Percentiles rank a stretch among this genome's conserved stretches.
These are phyloP conservation scores for Camelina neglecta DNA, from an alignment of 345 rosid species.

Conservation along the genomic window DNA sequence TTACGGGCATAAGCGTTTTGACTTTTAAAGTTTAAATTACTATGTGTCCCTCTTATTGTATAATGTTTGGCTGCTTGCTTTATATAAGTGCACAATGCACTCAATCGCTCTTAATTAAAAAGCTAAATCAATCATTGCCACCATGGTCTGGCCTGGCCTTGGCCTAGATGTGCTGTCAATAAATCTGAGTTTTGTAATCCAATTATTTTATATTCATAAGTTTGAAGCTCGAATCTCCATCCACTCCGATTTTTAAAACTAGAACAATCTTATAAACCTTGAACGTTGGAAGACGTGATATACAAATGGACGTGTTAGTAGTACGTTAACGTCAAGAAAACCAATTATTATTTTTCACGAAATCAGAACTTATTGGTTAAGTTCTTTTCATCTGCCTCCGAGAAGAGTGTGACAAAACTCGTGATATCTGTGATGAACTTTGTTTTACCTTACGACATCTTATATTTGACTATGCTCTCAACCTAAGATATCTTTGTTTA, in stretches of 20 bases:
- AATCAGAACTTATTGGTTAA: not conserved
- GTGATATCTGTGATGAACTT: not conserved
- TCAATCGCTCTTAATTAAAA: conserved; percentile 17
- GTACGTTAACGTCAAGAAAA: conserved; percentile 29
- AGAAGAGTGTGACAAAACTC: conserved; percentile 10
- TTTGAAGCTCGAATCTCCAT: conserved; percentile 37
- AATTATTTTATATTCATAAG: conserved; percentile 8
- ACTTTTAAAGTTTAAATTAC: conserved; percentile 18
- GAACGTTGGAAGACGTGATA: conserved; percentile 34
- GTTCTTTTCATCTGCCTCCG: not conserved
- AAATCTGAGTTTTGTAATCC: conserved; percentile 33
- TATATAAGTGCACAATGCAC: conserved; percentile 20
- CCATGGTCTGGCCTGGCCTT: conserved; percentile 36
- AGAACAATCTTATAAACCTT: not conserved
- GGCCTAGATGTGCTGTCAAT: conserved; percentile 45
- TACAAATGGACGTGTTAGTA: conserved; percentile 28
- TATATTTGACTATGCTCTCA: conserved; percentile 1
- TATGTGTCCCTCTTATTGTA: not conserved
- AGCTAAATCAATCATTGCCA: conserved; percentile 40
- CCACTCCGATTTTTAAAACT: conserved; percentile 11
- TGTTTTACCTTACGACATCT: conserved; percentile 4
- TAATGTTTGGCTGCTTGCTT: conserved; percentile 15
- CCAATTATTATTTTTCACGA: not conserved
- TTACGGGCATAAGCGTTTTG: conserved; percentile 35
- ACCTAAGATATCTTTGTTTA: not conserved